Percentiles rank a stretch among this genome's conserved stretches.
phyloP scores from a whole-genome alignment of 129 eudicot species.

The Tanacetum coccineum region DNA sequence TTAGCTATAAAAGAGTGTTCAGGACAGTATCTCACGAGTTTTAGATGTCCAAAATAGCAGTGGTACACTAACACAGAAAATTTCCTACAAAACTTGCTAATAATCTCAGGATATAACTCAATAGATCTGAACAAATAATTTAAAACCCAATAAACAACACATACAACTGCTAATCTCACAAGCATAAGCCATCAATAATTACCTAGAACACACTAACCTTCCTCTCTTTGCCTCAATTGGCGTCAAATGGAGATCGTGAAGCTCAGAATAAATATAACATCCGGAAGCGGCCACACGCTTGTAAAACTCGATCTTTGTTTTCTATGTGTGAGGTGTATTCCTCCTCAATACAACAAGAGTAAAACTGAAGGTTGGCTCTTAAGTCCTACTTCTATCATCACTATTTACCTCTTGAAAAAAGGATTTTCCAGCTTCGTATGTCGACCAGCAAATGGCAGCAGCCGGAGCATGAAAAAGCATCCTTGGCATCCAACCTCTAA shows the following conservation, averaged over 20 bases:
- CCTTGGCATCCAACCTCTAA: conserved; percentile 89
- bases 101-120: conserved; percentile 14
- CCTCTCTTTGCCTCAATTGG: conserved; percentile 13
- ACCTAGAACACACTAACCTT: neutral
- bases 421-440: conserved; percentile 71
- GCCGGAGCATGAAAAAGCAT: conserved; percentile 96
- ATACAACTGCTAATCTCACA: conserved; percentile 28
- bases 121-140: conserved; percentile 21
- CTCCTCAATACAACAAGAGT: conserved; percentile 31
- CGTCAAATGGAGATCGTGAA: conserved; percentile 18
- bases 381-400: conserved; percentile 31
- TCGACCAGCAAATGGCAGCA: conserved; percentile 94
- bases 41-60: neutral
- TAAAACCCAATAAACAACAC: conserved; percentile 20
- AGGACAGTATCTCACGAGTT: too few species aligned
- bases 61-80: conserved; percentile 6
- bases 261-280: conserved; percentile 5
- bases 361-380: conserved; percentile 13
- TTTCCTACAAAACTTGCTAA: conserved; percentile 5
- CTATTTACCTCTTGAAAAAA: conserved; percentile 56
- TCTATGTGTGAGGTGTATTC: conserved; percentile 13
- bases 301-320: conserved; percentile 19
- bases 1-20: neutral
- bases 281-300: conserved; percentile 10
- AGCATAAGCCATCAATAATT: conserved; percentile 19